Evolutionary conservation across 1,284 basidiomycete species (phyloP), one percentile per base, ranked within the genome.

Genomic region (Ustilago sp.): DNA sequence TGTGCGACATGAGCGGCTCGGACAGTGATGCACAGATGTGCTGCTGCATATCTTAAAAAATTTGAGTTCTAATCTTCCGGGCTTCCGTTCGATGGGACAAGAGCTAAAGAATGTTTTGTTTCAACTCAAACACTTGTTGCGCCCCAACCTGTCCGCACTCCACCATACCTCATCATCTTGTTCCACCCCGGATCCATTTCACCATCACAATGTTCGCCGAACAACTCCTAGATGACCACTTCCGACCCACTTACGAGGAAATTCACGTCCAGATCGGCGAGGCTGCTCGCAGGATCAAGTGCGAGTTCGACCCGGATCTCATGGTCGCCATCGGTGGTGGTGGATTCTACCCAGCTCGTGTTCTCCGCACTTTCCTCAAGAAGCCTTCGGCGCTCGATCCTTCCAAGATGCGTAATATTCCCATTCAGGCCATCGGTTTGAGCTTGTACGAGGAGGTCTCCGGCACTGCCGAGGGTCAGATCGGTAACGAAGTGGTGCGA

Each of bases 371-470:
- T 11, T 86, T 85, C 68, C 70, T 86, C 52, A 85, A 84, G 79
- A 75, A 77, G 66, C 78, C 76, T 28, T 79, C 75, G 13, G 64
- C 65, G 17, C 63, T 78, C 38, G 80, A 83, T 43, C 75, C 82
- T 1, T 48, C 50, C 52, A 83, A 84, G 73, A 55, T 80, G 59
- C 81, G 84, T 72, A 85, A 85, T 72, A 75, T 86, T 36, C 85
- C 85, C 23, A 86, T 85, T 70, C 83, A 84, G 71, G 85, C 83
- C 13, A 84, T 86, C 64, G 83, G 83, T 47, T 74, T 86, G 57
- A 81, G 79, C 63, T 76, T 86, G 47, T 86, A 86, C 74, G 85
- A 86, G 63, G 84, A 85, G 62, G 73, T 83, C 17, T 82, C 80
- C 5, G 80, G 80, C 7, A 77, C 77, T 19, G 43, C 80, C 2